A percentile compares a stretch with the other conserved stretches of the same genome.
Evolutionary conservation across 2,329 filamentous ascomycete species (phyloP).

Genomic region (Alternaria triticina): DNA sequence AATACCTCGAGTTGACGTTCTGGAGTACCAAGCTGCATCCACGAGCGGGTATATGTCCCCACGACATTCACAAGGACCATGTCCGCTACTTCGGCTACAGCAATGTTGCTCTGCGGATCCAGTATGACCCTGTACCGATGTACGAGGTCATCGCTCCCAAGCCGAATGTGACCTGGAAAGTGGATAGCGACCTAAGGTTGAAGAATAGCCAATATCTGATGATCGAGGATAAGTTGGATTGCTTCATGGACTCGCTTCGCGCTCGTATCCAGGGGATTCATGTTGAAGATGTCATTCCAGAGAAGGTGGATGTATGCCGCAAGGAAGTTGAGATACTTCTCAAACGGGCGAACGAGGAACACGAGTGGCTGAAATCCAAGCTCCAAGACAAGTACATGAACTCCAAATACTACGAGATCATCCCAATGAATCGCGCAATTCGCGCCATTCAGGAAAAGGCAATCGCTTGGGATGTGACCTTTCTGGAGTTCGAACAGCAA

Average conservation of each 20-base stretch:
- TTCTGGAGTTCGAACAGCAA: constrained; percentile 88
- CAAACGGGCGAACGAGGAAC: constrained; percentile 83
- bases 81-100: constrained; percentile 90
- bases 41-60: constrained; percentile 77
- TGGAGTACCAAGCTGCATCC: constrained; percentile 86
- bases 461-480: constrained; percentile 89
- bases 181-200: constrained; percentile 87
- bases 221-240: constrained; percentile 80
- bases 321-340: constrained; percentile 79
- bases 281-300: constrained; percentile 86
- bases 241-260: constrained; percentile 88
- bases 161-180: constrained; percentile 93
- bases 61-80: constrained; percentile 92
- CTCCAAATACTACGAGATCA: constrained; percentile 95
- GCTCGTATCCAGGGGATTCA: constrained; percentile 85
- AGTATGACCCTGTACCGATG: constrained; percentile 90
- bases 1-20: constrained; percentile 96
- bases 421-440: constrained; percentile 87
- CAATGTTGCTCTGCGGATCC: constrained; percentile 84
- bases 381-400: constrained; percentile 90
- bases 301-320: constrained; percentile 83
- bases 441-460: constrained; percentile 92
- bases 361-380: constrained; percentile 73
- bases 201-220: constrained; percentile 90
- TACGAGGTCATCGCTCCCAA: constrained; percentile 94